phyloP scores from a whole-genome alignment of 208 protist genomes.

The Porcisia hertigi region DNA sequence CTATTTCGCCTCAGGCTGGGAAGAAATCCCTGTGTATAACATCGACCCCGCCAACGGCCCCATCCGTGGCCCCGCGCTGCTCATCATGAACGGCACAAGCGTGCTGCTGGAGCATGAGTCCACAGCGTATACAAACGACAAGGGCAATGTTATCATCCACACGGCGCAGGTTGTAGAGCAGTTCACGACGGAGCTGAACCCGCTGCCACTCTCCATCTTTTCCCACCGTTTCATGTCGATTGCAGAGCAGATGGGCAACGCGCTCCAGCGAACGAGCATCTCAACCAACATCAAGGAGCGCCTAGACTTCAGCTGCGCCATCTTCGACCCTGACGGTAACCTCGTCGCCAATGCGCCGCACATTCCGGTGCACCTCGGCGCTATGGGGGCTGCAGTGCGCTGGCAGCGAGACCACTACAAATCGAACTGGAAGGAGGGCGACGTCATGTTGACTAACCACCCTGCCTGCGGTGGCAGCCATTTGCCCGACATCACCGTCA shows the following conservation, averaged over 20 bases:
- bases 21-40: conserved; percentile 66
- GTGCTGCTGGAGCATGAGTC: conserved; percentile 89
- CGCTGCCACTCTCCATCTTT: conserved; percentile 93
- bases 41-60: conserved; percentile 43
- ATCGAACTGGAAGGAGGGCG: conserved; percentile 79
- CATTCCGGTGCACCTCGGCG: conserved; percentile 95
- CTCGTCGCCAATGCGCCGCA: conserved; percentile 97
- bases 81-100: conserved; percentile 91
- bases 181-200: conserved; percentile 56
- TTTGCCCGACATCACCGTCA: conserved; percentile 97
- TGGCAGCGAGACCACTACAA: conserved; percentile 74
- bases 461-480: conserved; percentile 94
- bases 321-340: conserved; percentile 91
- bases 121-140: conserved; percentile 71
- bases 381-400: conserved; percentile 92
- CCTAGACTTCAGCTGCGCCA: conserved; percentile 89
- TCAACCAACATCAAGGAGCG: conserved; percentile 97
- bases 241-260: conserved; percentile 97
- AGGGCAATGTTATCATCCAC: conserved; percentile 83
- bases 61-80: conserved; percentile 87
- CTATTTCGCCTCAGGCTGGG: conserved; percentile 56
- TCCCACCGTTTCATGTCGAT: conserved; percentile 97
- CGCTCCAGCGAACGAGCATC: conserved; percentile 94
- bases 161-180: conserved; percentile 42
- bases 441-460: conserved; percentile 95